Evolutionary conservation across 2,329 filamentous ascomycete species (phyloP), one percentile per base, ranked within the genome.

Genomic region (Penicillium sp.): DNA sequence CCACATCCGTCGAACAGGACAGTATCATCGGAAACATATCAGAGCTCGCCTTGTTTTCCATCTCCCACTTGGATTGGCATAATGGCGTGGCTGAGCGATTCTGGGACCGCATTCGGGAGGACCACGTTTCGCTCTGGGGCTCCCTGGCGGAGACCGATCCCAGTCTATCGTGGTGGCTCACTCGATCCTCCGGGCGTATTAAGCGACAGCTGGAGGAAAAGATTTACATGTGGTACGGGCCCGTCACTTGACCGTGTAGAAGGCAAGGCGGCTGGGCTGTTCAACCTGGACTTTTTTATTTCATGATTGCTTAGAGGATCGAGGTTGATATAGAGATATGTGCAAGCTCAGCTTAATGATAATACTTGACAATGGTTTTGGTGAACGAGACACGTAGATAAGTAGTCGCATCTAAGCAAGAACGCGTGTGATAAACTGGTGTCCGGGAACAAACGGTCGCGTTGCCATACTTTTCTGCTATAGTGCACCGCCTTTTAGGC

Each of bases 131-230:
- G 10, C 22, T 49, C 20, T 49, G 46, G 46, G 46, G 46, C 31
- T 49, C 46, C 32, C 20, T 49, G 46, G 22, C 20, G 20, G 46
- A 49, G 46, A 38, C 46, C 31, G 46, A 49, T 49, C 46, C 46
- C 10, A 49, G 16, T 49, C 46, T 49, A 24, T 49, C 46, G 20
- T 49, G 46, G 46, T 49, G 46, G 46, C 46, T 35, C 38, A 37
- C 32, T 39, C 46, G 46, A 49, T 49, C 46, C n/a, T 37, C 46
- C 16, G 46, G 46, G 20, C 38, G 34, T 49, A 24, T 49, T 26
- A 49, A 38, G 46, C 46, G 46, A 32, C 46, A 37, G 46, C 46
- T 37, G 22, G 46, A 49, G 32, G 46, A 38, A n/a, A 49, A 32
- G 29, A 24, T 49, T 24, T 38, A 37, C 22, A 37, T 49, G 46